phyloP scores from a whole-genome alignment of 805 yeast genomes.

The Candida chauliodis region DNA sequence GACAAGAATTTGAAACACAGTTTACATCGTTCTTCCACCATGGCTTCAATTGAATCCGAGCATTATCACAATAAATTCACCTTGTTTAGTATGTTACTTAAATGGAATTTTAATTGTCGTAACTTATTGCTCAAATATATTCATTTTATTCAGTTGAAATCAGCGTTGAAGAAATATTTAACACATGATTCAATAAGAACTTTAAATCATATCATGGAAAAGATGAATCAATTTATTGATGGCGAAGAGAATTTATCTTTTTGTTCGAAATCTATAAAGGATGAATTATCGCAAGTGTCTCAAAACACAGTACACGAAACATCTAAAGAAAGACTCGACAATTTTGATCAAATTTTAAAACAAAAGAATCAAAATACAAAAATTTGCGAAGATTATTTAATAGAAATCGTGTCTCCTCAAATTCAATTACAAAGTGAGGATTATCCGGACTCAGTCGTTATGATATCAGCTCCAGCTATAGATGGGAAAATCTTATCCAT shows the following conservation, averaged over 20 bases:
- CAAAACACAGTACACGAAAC: slow-evolving; percentile 3
- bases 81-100: slow-evolving; percentile 35
- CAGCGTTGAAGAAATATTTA: slow-evolving; percentile 25
- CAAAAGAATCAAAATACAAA: slow-evolving; percentile 18
- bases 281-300: neutral
- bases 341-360: slow-evolving; percentile 30
- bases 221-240: slow-evolving; percentile 10
- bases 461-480: slow-evolving; percentile 72
- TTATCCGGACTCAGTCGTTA: slow-evolving; percentile 50
- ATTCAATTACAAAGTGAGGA: slow-evolving; percentile 41
- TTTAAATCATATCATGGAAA: slow-evolving; percentile 30
- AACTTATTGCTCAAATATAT: slow-evolving; percentile 32
- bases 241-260: slow-evolving; percentile 13
- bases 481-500: slow-evolving; percentile 68
- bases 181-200: slow-evolving; percentile 33
- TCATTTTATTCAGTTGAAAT: slow-evolving; percentile 31
- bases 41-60: slow-evolving; percentile 7
- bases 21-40: neutral
- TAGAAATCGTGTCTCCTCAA: slow-evolving; percentile 41
- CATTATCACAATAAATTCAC: slow-evolving; percentile 37
- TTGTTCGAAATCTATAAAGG: neutral
- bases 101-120: slow-evolving; percentile 39
- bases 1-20: neutral
- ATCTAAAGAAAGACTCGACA: slow-evolving; percentile 20
- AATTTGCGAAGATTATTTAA: slow-evolving; percentile 36